Evolutionary conservation across 2,329 filamentous ascomycete genomes (phyloP), one percentile per base, ranked within the genome.

Genomic region (Trichoderma gracile): DNA sequence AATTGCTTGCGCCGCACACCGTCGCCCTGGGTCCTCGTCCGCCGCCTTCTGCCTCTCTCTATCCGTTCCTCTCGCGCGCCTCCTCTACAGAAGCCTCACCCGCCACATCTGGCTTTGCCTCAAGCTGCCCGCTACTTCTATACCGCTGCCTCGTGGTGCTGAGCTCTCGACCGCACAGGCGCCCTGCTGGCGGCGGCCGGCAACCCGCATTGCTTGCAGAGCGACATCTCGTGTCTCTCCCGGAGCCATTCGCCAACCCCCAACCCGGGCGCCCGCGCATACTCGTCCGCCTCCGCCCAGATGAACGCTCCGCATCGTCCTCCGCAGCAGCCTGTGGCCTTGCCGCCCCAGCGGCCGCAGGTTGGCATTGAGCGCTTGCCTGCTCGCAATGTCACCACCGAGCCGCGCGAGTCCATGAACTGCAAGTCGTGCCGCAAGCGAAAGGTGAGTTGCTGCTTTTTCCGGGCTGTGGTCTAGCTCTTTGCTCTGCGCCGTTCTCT

Each of bases 371-470:
- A 93, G 78, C 86, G 91, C 67, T 80, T 94, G 69, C 89, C 90
- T 27, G 83, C 88, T 62, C 86, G 89, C 68, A 87, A 89, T 47
- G 81, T 86, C 77, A 87, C 84, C 76, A 89, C 86, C 71, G 90
- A 95, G 75, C 91, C 90, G 46, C 87, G 90, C 72, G 92, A 96
- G 81, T 91, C 90, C 40, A 96, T 96, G 92, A 96, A 96, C 77
- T 96, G 92, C 86, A 96, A 96, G 78, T 95, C 91, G 64, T 96
- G 92, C 81, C 86, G 92, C 70, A 96, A 96, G 78, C 85, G 92
- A 79, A 96, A 96, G 89, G 92, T 94, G 77, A 54, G 80, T 69
- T 62, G 66, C 17, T 21, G 30, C 23, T 43, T 15, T 33, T 23
- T 23, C 33, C 23, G 30, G 33, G 33, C 33, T 2, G 33, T 38